A percentile compares a stretch with the other conserved stretches of the same genome.
These are phyloP conservation scores for Globisporangium polare DNA, from an alignment of 352 stramenopile genomes.

Conservation along the genomic window DNA sequence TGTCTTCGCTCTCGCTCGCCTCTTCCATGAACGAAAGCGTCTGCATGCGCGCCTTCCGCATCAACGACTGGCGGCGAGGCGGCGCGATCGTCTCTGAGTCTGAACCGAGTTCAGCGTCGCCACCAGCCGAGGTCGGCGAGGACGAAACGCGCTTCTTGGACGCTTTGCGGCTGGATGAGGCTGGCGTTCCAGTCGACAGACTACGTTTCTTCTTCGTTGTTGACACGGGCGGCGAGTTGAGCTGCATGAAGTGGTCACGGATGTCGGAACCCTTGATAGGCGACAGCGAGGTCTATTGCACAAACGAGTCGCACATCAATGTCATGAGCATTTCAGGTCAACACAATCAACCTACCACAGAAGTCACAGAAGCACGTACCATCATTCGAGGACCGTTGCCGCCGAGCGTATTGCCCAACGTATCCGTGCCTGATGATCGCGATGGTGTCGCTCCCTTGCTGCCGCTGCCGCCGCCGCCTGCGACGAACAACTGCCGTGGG, in stretches of 20 bases:
- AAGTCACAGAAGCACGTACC: too few species aligned
- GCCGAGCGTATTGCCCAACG: background rate
- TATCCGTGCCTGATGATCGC: background rate
- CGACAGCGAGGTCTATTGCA: slow-evolving; percentile 55
- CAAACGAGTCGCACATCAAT: slow-evolving; percentile 8
- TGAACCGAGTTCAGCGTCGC: background rate
- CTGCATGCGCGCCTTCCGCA: slow-evolving; percentile 38
- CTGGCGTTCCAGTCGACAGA: slow-evolving; percentile 18
- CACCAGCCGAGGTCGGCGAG: background rate
- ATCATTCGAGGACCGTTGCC: slow-evolving; percentile 30
- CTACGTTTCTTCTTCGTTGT: slow-evolving; percentile 37
- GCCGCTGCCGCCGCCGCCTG: slow-evolving; percentile 12
- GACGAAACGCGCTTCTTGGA: slow-evolving; percentile 10
- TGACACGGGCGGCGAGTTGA: slow-evolving; percentile 55
- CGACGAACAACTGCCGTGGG: slow-evolving; percentile 59
- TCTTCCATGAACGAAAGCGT: slow-evolving; percentile 45
- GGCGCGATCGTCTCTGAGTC: slow-evolving; percentile 16
- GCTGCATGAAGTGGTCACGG: slow-evolving; percentile 49
- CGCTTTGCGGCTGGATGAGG: slow-evolving; percentile 7
- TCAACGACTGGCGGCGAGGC: slow-evolving; percentile 46
- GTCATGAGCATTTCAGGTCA: too few species aligned
- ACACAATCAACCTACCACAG: too few species aligned
- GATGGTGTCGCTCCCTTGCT: background rate
- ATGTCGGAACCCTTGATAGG: slow-evolving; percentile 67
- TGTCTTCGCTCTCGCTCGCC: slow-evolving; percentile 44